Base-by-base conservation (phyloP, 345 rosid species). In the Eucalyptus cloeziana region DNA sequence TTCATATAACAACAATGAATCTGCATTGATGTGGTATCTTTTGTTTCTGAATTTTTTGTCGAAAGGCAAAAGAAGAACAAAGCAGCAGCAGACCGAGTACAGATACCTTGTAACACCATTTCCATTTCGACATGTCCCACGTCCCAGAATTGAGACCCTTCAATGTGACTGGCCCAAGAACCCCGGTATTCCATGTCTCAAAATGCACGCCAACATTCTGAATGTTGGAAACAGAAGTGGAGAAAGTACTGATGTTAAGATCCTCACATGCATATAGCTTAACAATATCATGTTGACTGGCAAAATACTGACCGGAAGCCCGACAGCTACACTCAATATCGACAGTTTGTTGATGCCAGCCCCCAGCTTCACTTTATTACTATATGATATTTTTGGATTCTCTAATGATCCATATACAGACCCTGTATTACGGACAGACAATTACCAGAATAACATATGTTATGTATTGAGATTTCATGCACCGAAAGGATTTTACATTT, bases 41-140 rank as follows among this genome's bases (percentile, higher is more conserved):
- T 71, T 37, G 83, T 5, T 10, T 37, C 83, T 71, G 44, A 37
- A 37, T 5, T 10, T 10, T 71, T 71, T 71, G 4, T 19, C 3
- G 27, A 71, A 71, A 71, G 12, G 45, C 47, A 43, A 37, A 71
- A 71, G 81, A 71, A 71, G 27, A 19, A 37, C 27, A 37, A 71
- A 71, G 87, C 47, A n/a, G 47, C 87, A 51, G 9, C 45, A 4
- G 58, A 33, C 44, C 1, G 44, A 25, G 37, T 92, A 88, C 91
- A 86, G 94, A 89, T 76, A 98, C 99, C 99, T 97, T 97, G 92
- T 98, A 96, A 45, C 95, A 91, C 99, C 99, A 97, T 89, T 95
- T 96, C 95, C 96, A 96, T 93, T 95, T 93, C 5, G 99, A 94
- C 93, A 98, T 89, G 91, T 98, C 99, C 93, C 95, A 91, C 58